Evolutionary conservation across 805 yeast species (phyloP).

Genomic region (Naumovozyma baii): DNA sequence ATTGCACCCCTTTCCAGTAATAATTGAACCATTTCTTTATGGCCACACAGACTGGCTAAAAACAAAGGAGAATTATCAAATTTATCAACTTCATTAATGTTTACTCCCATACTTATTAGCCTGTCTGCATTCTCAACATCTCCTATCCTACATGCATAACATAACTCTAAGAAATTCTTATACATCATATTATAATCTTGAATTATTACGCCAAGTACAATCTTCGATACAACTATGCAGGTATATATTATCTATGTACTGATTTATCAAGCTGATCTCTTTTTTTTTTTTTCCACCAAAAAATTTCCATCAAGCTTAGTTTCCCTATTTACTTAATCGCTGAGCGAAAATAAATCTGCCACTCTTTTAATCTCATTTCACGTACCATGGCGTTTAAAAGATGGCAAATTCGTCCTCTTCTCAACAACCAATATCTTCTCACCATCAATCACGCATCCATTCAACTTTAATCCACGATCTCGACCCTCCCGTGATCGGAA

Average conservation of each 20-base stretch:
- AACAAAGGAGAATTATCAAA: conserved; percentile 72
- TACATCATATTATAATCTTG: no score
- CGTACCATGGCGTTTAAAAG: conserved; percentile 22
- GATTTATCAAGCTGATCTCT: no score
- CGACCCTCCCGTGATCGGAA: conserved; percentile 39
- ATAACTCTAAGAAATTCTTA: conserved; percentile 36
- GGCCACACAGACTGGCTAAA: conserved; percentile 69
- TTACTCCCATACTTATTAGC: conserved; percentile 43
- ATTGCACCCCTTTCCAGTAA: conserved; percentile 59
- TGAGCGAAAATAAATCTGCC: no score
- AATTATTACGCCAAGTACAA: no score
- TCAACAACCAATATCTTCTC: conserved; percentile 38
- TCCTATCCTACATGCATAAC: conserved; percentile 60
- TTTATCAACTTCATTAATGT: conserved; percentile 44
- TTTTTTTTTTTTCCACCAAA: no score
- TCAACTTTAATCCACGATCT: conserved; percentile 36
- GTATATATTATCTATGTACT: no score
- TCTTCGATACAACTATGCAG: no score
- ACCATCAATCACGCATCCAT: conserved; percentile 37
- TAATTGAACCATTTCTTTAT: conserved; percentile 49
- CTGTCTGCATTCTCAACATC: conserved; percentile 56
- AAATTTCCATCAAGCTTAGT: no score
- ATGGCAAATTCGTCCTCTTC: conserved; percentile 49
- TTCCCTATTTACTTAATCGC: no score
- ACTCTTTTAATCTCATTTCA: neutral